A percentile compares a stretch with the other conserved stretches of the same genome.
Evolutionary conservation across 2,329 filamentous ascomycete genomes (phyloP).

Genomic region (Paracamarosporium sp.): DNA sequence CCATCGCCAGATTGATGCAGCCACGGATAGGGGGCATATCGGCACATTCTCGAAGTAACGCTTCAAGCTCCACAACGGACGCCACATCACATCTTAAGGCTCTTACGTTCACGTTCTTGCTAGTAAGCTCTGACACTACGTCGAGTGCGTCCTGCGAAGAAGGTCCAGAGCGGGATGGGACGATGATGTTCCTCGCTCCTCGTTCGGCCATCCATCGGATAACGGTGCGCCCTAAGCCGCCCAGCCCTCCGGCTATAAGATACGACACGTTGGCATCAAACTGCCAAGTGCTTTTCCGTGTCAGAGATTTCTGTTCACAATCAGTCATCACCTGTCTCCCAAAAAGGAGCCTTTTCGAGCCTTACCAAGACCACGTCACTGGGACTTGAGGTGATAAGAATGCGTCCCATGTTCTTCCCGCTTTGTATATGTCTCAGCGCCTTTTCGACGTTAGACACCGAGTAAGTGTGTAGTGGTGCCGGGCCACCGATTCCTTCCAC

Average conservation of each 20-base stretch:
- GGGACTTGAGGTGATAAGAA: too few relatives aligned
- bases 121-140: neutral
- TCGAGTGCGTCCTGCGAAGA: neutral
- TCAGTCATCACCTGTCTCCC: too few relatives aligned
- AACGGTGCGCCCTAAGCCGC: constrained; percentile 13
- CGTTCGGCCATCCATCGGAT: constrained; percentile 18
- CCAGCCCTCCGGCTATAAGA: constrained; percentile 18
- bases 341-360: too few relatives aligned
- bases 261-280: constrained; percentile 11
- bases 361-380: too few relatives aligned
- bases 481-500: too few relatives aligned
- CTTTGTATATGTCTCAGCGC: constrained; percentile 17
- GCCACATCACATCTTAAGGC: neutral
- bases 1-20: constrained; percentile 33
- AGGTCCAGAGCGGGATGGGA: constrained; percentile 14
- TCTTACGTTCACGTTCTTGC: neutral
- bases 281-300: constrained; percentile 7
- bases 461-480: neutral
- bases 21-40: constrained; percentile 31
- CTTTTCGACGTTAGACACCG: neutral
- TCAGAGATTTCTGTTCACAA: too few relatives aligned
- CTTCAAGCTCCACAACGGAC: neutral
- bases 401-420: constrained; percentile 8
- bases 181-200: constrained; percentile 21
- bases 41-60: constrained; percentile 16